Evolutionary conservation across 140 eudicot species (phyloP), one percentile per base, ranked within the genome.

Genomic region (Bidens hawaiensis): DNA sequence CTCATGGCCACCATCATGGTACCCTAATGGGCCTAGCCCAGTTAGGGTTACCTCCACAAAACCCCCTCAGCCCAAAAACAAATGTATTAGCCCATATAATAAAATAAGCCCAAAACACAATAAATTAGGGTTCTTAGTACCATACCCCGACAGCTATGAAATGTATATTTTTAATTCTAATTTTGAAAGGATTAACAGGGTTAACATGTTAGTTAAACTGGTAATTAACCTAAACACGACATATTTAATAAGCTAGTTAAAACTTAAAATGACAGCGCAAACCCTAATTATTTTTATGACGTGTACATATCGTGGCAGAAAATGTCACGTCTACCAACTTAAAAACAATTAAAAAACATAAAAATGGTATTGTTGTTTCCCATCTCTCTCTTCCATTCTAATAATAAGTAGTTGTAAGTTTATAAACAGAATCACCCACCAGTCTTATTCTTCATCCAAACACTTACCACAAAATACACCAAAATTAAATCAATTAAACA

Each of bases 391-490:
- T 49, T 21, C 36, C 21, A 27, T 28, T 34, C 19, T 27, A 26
- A 10, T 53, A 34, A 15, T 30, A 23, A 27, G 64, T 30, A 16
- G 47, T 51, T 63, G 59, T 42, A 62, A 50, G 21, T 62, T 64
- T 43, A 72, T 72, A 72, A 43, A 56, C 72, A 64, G 53, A 55
- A 31, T 23, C 52, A 45, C 62, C 50, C 78, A 72, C 67, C 61
- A 45, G 34, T 21, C 50, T 60, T 21, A 19, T 25, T 47, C 70
- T 67, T 49, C 52, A 14, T 27, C 57, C 27, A 55, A 50, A 51
- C 48, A 22, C 2, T 60, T 21, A 40, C 33, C 59, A 60, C 5
- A 51, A 15, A 30, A 46, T 15, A 47, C n/a, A 26, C 21, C 33
- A 64, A 5, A 28, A 41, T 1, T 4, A 28, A 52, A 16, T 17